These are phyloP conservation scores for Limonium bicolor DNA, from an alignment of 148 eudicot genomes.

Conservation along the genomic window DNA sequence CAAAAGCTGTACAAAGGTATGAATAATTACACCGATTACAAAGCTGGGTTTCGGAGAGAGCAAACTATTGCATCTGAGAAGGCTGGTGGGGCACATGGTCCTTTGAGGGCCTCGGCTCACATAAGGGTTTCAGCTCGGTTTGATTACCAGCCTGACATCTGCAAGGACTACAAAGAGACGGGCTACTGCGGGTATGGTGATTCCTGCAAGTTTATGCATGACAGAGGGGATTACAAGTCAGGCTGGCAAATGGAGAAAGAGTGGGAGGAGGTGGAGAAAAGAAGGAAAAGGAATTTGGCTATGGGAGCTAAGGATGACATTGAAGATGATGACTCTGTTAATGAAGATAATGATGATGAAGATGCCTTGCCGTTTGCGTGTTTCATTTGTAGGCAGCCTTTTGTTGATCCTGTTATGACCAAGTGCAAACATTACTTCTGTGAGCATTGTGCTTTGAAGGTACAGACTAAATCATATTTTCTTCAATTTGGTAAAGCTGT, in stretches of 20 bases:
- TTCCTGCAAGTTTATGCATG: constrained; percentile 95
- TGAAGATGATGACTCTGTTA: constrained; percentile 17
- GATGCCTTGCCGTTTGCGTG: constrained; percentile 74
- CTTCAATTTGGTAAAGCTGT: background rate
- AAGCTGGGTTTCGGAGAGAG: constrained; percentile 91
- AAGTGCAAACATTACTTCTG: constrained; percentile 90
- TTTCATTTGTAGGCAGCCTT: constrained; percentile 68
- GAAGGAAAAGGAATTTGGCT: constrained; percentile 64
- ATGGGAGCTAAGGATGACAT: constrained; percentile 39
- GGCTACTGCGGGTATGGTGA: constrained; percentile 99
- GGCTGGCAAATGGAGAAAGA: constrained; percentile 95
- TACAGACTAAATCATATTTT: constrained; percentile 4
- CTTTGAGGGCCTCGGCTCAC: constrained; percentile 91
- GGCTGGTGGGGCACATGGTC: constrained; percentile 94
- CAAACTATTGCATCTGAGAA: constrained; percentile 78
- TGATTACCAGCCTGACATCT: constrained; percentile 93
- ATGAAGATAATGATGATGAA: constrained; percentile 49
- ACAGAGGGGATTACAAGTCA: constrained; percentile 86
- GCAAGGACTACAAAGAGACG: constrained; percentile 90
- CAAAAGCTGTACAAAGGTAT: constrained; percentile 77
- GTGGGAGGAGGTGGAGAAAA: constrained; percentile 87
- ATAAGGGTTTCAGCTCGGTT: constrained; percentile 85
- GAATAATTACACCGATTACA: constrained; percentile 74
- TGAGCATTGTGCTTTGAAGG: constrained; percentile 87
- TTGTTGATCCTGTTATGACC: constrained; percentile 83